Conservation (phyloP, 495 filamentous ascomycete genomes). For the Cercophora newfieldiana region DNA sequence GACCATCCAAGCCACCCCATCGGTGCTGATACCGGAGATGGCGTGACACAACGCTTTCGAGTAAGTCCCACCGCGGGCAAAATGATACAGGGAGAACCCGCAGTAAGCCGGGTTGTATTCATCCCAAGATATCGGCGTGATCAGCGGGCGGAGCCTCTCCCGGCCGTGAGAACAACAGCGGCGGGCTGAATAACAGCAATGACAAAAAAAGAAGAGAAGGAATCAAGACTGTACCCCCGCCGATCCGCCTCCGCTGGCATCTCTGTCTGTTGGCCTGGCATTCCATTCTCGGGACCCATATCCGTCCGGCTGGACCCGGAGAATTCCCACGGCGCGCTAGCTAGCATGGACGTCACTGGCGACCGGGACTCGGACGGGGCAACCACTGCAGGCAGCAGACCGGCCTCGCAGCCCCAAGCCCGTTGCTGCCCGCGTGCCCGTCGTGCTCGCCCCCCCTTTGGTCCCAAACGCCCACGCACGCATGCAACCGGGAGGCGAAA, state of each 20-base stretch:
- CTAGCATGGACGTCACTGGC: neutral
- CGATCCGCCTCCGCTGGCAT: neutral
- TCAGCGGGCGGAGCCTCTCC: neutral
- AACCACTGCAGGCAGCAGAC: neutral
- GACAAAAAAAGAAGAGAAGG: neutral
- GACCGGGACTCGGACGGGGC: neutral
- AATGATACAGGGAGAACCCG: neutral
- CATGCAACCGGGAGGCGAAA: too few relatives aligned
- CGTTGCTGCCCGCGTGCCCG: neutral
- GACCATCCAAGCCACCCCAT: neutral
- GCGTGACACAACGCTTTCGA: neutral
- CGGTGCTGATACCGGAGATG: neutral
- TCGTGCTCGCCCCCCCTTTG: neutral
- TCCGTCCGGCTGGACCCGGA: neutral
- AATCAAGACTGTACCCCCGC: neutral
- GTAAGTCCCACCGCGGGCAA: neutral
- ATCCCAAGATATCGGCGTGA: neutral
- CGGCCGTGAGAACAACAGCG: neutral
- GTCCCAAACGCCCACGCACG: neutral
- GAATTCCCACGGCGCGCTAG: neutral
- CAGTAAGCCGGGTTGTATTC: neutral
- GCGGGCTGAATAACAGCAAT: conserved; percentile 1
- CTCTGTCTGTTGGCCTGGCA: neutral
- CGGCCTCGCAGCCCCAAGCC: neutral
- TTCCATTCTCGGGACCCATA: neutral